phyloP scores from a whole-genome alignment of 2,329 filamentous ascomycete species.

The Pyricularia sp. region DNA sequence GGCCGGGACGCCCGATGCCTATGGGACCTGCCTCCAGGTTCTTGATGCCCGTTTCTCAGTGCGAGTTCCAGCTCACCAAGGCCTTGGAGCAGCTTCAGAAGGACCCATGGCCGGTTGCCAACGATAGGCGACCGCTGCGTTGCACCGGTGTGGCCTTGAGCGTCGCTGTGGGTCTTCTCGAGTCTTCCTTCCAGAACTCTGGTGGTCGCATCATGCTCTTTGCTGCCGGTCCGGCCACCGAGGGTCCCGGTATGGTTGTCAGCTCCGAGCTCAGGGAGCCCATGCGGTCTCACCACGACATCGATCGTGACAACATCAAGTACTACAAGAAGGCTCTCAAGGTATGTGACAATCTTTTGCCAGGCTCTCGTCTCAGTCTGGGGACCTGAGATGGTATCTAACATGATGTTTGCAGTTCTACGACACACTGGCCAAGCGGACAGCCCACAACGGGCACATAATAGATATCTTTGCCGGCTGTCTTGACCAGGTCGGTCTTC shows the following conservation, averaged over 20 bases:
- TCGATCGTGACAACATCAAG: constrained; percentile 97
- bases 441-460: constrained; percentile 91
- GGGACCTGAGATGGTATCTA: constrained; percentile 9
- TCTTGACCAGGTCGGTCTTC: constrained; percentile 87
- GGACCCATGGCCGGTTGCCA: constrained; percentile 94
- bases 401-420: constrained; percentile 53
- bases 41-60: constrained; percentile 85
- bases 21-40: constrained; percentile 80
- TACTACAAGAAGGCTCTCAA: constrained; percentile 99
- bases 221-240: constrained; percentile 84
- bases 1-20: constrained; percentile 59
- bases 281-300: constrained; percentile 96
- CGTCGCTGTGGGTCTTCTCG: constrained; percentile 82
- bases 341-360: constrained; percentile 31
- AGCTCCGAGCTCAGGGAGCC: constrained; percentile 90
- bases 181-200: constrained; percentile 90
- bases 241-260: constrained; percentile 94
- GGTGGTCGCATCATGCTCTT: constrained; percentile 96
- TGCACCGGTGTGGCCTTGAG: constrained; percentile 95
- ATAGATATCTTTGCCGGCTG: constrained; percentile 97
- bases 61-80: constrained; percentile 94
- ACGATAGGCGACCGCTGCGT: constrained; percentile 76
- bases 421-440: constrained; percentile 82
- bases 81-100: constrained; percentile 89
- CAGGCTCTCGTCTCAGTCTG: neutral